Base-by-base conservation (phyloP, 2,329 filamentous ascomycete genomes). In the Fusarium bulbicola region DNA sequence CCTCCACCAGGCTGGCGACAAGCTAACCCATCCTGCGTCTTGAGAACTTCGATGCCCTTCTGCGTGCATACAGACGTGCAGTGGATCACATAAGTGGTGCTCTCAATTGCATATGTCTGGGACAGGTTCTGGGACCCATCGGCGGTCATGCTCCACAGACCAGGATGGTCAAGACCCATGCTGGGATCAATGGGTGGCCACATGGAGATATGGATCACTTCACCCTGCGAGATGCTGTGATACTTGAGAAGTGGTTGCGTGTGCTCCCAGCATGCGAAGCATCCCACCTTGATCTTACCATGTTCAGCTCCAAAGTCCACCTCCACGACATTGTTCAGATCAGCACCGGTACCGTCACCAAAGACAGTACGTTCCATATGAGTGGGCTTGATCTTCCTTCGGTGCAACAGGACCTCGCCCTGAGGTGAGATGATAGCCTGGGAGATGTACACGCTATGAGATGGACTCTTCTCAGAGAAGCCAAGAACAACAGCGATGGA, bases 91-190 rank as follows among this genome's bases (percentile, higher is more conserved):
- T 86, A 91, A 0, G 86, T 79, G 14, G 82, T 81, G 4, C 86
- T 84, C 75, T 91, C 89, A 14, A 91, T 85, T 3, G 89, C 88
- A 71, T 90, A 90, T 0, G 85, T 83, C 67, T 86, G 86, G 0
- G 87, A 85, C 3, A 89, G 80, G 49, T 75, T 83, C 36, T 82
- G 82, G 63, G 82, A 84, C 9, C 83, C 82, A 34, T 79, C 77
- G 12, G 76, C 74, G 21, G 76, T 77, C 76, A 81, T 80, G 50
- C 76, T 78, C 76, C 76, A 80, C 18, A 79, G 60, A 5, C 76
- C 77, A 3, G 76, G 76, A 18, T 70, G 59, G 9, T 78, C 47
- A 1, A 70, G 61, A 4, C 76, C 75, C 6, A 53, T 72, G 8
- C 60, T 62, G 14, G 73, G 74, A 15, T 78, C 75, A 18, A 76